These are phyloP conservation scores for Cutaneotrichosporon cutaneum DNA, from an alignment of 1,284 basidiomycete species.

Conservation along the genomic window DNA sequence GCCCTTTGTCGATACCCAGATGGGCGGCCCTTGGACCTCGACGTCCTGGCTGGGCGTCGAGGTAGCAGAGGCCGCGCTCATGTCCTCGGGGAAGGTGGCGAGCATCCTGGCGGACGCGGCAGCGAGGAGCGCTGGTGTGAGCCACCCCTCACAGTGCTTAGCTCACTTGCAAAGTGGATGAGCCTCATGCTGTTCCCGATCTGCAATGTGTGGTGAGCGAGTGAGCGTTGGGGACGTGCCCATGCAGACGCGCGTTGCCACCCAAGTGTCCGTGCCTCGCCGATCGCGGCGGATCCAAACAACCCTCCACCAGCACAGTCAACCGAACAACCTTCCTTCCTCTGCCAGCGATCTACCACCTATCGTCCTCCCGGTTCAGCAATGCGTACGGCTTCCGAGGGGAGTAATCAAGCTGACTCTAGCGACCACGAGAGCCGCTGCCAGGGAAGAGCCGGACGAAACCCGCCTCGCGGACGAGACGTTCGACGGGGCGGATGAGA, in stretches of 20 bases:
- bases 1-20: background rate
- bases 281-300: background rate
- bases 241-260: background rate
- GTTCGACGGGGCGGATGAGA: background rate
- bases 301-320: background rate
- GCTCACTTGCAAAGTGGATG: background rate
- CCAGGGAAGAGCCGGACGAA: background rate
- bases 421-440: background rate
- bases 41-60: too few species aligned
- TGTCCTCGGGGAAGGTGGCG: background rate
- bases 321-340: background rate
- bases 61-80: background rate
- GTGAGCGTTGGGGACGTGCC: background rate
- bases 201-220: background rate
- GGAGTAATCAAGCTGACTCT: background rate
- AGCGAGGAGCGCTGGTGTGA: background rate
- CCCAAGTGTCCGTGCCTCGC: background rate
- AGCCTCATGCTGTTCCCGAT: background rate
- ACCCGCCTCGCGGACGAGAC: background rate
- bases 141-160: too few species aligned
- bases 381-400: background rate
- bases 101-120: background rate
- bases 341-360: background rate
- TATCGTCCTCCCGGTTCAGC: background rate
- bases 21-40: background rate